Evolutionary conservation across 768 basidiomycete species (phyloP).

Genomic region (Mycena chlorophos): DNA sequence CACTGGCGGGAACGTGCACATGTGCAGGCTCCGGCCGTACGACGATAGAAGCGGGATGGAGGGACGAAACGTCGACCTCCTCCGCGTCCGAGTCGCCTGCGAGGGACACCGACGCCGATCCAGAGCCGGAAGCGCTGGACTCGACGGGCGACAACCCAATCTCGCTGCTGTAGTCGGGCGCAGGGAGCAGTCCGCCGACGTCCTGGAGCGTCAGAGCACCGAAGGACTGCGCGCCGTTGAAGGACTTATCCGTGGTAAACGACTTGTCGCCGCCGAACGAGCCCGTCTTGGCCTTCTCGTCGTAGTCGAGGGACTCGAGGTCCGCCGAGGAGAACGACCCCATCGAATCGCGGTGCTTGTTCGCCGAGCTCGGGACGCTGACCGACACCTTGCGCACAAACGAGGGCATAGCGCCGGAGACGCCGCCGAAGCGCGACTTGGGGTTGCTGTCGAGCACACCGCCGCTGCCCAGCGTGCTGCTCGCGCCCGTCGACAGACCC

Average conservation of each 20-base stretch:
- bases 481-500: neutral
- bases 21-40: conserved; percentile 23
- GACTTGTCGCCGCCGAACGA: conserved; percentile 39
- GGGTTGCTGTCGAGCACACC: neutral
- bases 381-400: no score
- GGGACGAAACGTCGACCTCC: conserved; percentile 29
- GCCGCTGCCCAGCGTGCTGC: neutral
- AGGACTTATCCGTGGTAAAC: conserved; percentile 40
- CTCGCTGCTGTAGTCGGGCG: conserved; percentile 37
- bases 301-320: no score
- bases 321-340: no score
- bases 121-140: neutral
- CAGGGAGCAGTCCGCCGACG: conserved; percentile 30
- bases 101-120: neutral
- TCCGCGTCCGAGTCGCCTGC: neutral
- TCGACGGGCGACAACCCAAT: conserved; percentile 30
- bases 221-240: conserved; percentile 32
- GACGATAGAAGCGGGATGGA: conserved; percentile 17
- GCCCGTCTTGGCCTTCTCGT: conserved; percentile 34
- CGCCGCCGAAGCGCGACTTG: neutral
- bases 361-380: no score
- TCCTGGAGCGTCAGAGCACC: neutral
- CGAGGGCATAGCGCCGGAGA: no score
- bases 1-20: conserved; percentile 14
- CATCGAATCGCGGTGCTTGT: no score